Conservation (phyloP, 768 basidiomycete species). For the Lyophyllum decastes region DNA sequence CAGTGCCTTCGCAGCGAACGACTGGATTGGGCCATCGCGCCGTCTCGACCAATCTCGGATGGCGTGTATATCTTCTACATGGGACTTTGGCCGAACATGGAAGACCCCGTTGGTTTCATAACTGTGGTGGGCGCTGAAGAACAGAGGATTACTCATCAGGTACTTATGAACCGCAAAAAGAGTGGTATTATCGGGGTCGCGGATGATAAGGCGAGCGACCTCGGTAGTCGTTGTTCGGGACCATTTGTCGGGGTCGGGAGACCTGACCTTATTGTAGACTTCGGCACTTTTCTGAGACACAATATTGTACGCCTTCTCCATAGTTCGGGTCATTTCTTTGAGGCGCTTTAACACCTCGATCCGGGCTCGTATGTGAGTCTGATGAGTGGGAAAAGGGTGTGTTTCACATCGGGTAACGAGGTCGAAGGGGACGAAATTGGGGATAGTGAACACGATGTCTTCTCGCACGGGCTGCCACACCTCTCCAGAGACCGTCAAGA, state of each 20-base stretch:
- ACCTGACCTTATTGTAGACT: constrained; percentile 47
- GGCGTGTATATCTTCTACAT: constrained; percentile 50
- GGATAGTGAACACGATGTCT: constrained; percentile 67
- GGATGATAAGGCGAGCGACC: constrained; percentile 46
- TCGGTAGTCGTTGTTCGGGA: constrained; percentile 51
- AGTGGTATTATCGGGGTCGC: constrained; percentile 31
- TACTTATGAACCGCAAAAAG: constrained; percentile 62
- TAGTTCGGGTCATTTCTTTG: constrained; percentile 47
- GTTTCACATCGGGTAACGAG: constrained; percentile 51
- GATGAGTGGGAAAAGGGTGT: constrained; percentile 24
- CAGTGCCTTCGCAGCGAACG: constrained; percentile 54
- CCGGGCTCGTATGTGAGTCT: constrained; percentile 54
- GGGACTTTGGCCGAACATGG: constrained; percentile 59
- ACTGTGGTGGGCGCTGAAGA: constrained; percentile 52
- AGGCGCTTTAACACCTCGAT: constrained; percentile 64
- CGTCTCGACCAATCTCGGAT: constrained; percentile 51
- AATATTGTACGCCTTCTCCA: constrained; percentile 41
- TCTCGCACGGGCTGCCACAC: constrained; percentile 44
- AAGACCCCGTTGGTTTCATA: constrained; percentile 56
- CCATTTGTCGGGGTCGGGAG: constrained; percentile 54
- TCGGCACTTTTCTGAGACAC: constrained; percentile 29
- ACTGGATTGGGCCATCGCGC: constrained; percentile 38
- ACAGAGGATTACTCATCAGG: constrained; percentile 52
- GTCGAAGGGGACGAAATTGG: constrained; percentile 49
- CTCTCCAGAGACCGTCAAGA: constrained; percentile 52